Evolutionary conservation across 768 basidiomycete species (phyloP).

Genomic region (Suillus lakei): DNA sequence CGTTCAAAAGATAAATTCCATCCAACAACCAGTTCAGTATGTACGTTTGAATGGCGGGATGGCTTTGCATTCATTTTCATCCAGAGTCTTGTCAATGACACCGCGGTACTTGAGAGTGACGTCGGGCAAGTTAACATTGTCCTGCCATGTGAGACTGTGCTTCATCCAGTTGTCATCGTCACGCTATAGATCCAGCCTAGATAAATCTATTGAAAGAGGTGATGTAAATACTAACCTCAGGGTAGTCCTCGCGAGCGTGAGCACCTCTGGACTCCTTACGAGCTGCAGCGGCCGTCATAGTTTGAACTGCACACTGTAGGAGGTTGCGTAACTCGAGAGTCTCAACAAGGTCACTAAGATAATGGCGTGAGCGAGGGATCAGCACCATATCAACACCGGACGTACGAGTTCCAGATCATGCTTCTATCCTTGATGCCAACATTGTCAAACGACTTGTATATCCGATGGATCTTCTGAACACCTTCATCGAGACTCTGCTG

Average conservation of each 20-base stretch:
- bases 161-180: slow-evolving; percentile 96
- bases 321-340: slow-evolving; percentile 97
- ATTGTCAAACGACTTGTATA: slow-evolving; percentile 88
- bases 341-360: slow-evolving; percentile 87
- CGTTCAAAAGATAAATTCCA: neutral
- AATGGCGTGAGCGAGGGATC: slow-evolving; percentile 13
- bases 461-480: slow-evolving; percentile 80
- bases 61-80: slow-evolving; percentile 95
- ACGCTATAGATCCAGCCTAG: slow-evolving; percentile 52
- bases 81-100: slow-evolving; percentile 86
- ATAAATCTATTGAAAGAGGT: neutral
- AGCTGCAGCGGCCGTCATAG: slow-evolving; percentile 89
- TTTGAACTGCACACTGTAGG: slow-evolving; percentile 94
- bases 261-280: slow-evolving; percentile 98
- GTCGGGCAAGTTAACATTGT: slow-evolving; percentile 72
- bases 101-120: slow-evolving; percentile 89
- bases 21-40: slow-evolving; percentile 53
- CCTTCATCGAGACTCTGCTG: slow-evolving; percentile 91
- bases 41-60: slow-evolving; percentile 98
- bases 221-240: slow-evolving; percentile 62
- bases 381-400: slow-evolving; percentile 11
- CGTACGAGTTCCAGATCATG: slow-evolving; percentile 99
- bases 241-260: slow-evolving; percentile 97
- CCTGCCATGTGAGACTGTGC: slow-evolving; percentile 93
- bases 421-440: slow-evolving; percentile 97